These are phyloP conservation scores for Polygonum maritimum DNA, from an alignment of 148 eudicot genomes.

Conservation along the genomic window DNA sequence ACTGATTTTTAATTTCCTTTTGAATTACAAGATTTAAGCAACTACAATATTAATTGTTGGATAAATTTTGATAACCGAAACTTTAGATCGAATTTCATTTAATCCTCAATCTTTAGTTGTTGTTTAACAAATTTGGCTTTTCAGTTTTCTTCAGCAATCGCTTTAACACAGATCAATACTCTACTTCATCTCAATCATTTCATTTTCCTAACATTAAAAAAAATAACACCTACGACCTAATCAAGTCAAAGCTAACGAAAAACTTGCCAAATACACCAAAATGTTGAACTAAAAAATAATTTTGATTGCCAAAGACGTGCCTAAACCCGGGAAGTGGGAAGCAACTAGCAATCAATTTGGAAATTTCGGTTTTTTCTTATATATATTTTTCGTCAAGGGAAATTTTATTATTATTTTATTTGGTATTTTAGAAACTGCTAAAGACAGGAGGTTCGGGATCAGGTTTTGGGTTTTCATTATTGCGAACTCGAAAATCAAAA, in stretches of 20 bases:
- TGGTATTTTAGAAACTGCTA: not conserved
- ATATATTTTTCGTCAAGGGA: not conserved
- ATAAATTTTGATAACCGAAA: no score
- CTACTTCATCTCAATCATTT: no score
- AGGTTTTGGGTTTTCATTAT: slow-evolving; percentile 7
- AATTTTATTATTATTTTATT: not conserved
- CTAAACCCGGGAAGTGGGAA: not conserved
- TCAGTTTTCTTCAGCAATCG: no score
- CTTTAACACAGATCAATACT: no score
- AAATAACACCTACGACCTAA: no score
- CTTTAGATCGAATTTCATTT: no score
- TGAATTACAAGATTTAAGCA: no score
- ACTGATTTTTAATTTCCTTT: no score
- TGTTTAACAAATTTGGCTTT: no score
- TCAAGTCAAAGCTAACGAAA: not conserved
- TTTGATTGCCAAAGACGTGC: not conserved
- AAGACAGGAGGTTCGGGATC: not conserved
- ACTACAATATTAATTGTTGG: no score
- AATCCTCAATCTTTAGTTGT: no score
- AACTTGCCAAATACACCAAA: not conserved
- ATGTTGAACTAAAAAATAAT: not conserved
- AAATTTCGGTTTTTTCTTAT: not conserved
- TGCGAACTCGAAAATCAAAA: not conserved
- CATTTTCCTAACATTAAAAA: no score
- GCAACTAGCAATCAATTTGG: not conserved